These are phyloP conservation scores for Aplosporella prunicola DNA, from an alignment of 2,329 filamentous ascomycete genomes.

Conservation along the genomic window DNA sequence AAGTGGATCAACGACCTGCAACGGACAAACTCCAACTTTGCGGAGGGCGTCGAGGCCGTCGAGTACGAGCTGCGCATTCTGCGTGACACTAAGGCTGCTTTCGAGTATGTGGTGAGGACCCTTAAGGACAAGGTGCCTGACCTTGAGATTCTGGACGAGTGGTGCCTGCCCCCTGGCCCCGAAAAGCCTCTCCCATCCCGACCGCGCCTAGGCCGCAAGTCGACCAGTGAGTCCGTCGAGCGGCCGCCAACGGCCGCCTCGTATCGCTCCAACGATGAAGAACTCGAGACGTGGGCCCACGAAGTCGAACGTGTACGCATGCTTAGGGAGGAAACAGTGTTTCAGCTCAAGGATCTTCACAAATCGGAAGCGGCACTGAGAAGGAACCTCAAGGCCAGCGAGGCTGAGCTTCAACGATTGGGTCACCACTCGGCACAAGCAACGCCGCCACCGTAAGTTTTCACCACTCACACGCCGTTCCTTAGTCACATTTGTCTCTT, in stretches of 20 bases:
- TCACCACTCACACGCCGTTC: too few species aligned
- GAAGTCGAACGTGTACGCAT: slow-evolving; percentile 27
- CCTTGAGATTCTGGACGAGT: slow-evolving; percentile 20
- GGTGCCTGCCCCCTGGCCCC: slow-evolving; percentile 4
- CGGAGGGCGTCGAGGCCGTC: slow-evolving; percentile 18
- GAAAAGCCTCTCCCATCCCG: slow-evolving; percentile 3
- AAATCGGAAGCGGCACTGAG: slow-evolving; percentile 22
- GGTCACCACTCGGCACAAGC: too few species aligned
- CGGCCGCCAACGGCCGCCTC: neutral
- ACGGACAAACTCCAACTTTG: slow-evolving; percentile 19
- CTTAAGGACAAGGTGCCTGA: slow-evolving; percentile 21
- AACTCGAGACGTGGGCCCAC: slow-evolving; percentile 21
- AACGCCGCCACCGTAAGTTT: slow-evolving; percentile 3
- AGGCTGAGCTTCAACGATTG: slow-evolving; percentile 23
- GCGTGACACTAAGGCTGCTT: slow-evolving; percentile 23
- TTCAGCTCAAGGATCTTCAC: slow-evolving; percentile 25
- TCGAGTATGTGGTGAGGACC: slow-evolving; percentile 21
- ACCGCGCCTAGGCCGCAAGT: neutral
- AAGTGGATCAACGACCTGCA: slow-evolving; percentile 20
- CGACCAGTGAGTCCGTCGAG: slow-evolving; percentile 2
- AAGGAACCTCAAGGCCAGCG: slow-evolving; percentile 23
- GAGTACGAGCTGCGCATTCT: slow-evolving; percentile 22
- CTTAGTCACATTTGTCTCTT: neutral
- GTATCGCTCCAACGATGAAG: slow-evolving; percentile 11
- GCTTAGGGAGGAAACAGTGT: slow-evolving; percentile 23